Evolutionary conservation across 192 early-diverging fungal species (phyloP), one percentile per base, ranked within the genome.

Genomic region (Dispira simplex): DNA sequence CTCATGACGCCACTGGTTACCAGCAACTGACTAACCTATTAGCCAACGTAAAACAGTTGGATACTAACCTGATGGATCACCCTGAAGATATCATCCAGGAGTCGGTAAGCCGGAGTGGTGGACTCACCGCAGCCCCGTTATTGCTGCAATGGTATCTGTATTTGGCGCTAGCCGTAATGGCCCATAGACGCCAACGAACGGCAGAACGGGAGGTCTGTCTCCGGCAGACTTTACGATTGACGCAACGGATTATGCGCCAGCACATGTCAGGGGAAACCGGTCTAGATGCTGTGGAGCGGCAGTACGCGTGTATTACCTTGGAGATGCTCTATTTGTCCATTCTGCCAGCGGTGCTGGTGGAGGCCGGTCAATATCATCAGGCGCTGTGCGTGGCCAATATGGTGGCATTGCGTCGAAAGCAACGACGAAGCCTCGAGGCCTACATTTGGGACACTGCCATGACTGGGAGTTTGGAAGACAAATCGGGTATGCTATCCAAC

Each of bases 121-220:
- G 32, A 4, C 32, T 39, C 32, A 39, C 32, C 3, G 21, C 48
- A 51, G 48, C 13, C 13, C 55, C 55, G 21, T 43, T 28, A 16
- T 44, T 60, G 13, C 39, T 60, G 11, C 58, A 60, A 3, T 60
- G 58, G 58, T 60, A 60, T 27, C 13, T 60, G 12, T 20, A 27
- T 13, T 11, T 60, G 39, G 39, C 58, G 4, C 21, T 60, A 8
- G 39, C 43, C 9, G 58, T 60, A 8, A 44, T 60, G 32, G 14
- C 11, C 58, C 58, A 60, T 14, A 60, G 44, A 21, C 27, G 0
- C 14, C 21, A 27, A 3, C 32, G 39, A 14, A 18, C 26, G 8
- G 58, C 13, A 2, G 32, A 60, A 60, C 32, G 58, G 14, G 58
- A 60, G 9, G 32, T 1, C 32, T 60, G 11, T 16, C 44, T 60